Conservation (phyloP, 768 basidiomycete species). For the Inosperma sp. region DNA sequence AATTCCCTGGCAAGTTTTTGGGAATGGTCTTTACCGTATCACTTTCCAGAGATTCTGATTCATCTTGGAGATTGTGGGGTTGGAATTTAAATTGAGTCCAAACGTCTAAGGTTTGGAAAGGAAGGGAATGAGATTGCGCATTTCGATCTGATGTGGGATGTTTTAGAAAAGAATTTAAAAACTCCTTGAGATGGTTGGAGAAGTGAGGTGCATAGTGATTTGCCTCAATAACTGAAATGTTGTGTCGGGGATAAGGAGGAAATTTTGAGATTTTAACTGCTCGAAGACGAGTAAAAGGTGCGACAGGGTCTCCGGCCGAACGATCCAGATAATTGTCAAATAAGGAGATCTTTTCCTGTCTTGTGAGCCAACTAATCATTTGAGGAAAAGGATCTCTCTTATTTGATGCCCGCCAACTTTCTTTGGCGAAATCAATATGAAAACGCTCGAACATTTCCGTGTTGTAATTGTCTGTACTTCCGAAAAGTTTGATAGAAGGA, state of each 20-base stretch:
- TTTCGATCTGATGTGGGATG: not conserved
- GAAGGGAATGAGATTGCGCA: slow-evolving; percentile 10
- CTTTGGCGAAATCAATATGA: no score
- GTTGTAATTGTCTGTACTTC: slow-evolving; percentile 21
- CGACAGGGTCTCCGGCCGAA: not conserved
- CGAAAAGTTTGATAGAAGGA: slow-evolving; percentile 20
- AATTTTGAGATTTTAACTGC: slow-evolving; percentile 13
- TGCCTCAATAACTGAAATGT: slow-evolving; percentile 12
- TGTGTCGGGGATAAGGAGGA: slow-evolving; percentile 14
- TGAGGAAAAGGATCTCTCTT: slow-evolving; percentile 22
- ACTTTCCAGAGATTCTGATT: slow-evolving; percentile 3
- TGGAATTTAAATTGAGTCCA: slow-evolving; percentile 24
- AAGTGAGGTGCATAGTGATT: slow-evolving; percentile 21
- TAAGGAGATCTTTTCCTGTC: slow-evolving; percentile 25
- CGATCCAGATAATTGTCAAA: slow-evolving; percentile 5
- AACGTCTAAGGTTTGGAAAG: slow-evolving; percentile 19
- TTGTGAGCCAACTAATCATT: no score
- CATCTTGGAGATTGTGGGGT: slow-evolving; percentile 17
- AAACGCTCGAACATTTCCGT: no score
- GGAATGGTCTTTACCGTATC: slow-evolving; percentile 3
- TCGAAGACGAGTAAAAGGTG: not conserved
- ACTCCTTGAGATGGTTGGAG: slow-evolving; percentile 20
- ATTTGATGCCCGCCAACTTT: slow-evolving; percentile 21
- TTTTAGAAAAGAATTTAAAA: slow-evolving; percentile 23
- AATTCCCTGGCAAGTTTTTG: not conserved